A percentile compares a stretch with the other conserved stretches of the same genome.
Conservation (phyloP, 768 basidiomycete genomes). For the Tylopilus plumbeoviolaceoides region DNA sequence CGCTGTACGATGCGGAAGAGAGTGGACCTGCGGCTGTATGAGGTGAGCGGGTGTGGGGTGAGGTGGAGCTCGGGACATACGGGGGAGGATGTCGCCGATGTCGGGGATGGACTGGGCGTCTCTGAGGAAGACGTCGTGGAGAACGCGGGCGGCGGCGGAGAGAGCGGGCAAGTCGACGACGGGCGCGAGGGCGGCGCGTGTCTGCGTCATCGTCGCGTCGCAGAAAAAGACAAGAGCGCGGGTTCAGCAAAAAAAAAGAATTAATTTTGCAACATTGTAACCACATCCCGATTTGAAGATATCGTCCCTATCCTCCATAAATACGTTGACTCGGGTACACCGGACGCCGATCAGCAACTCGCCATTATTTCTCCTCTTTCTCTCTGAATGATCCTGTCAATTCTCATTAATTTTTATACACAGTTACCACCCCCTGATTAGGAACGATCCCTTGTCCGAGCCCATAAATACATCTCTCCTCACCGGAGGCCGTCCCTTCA, state of each 20-base stretch:
- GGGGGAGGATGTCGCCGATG: conserved; percentile 62
- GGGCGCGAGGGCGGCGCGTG: conserved; percentile 13
- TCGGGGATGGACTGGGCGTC: conserved; percentile 76
- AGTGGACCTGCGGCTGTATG: conserved; percentile 54
- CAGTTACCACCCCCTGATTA: too few relatives aligned
- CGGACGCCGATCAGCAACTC: too few relatives aligned
- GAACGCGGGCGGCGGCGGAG: conserved; percentile 59
- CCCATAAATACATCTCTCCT: too few relatives aligned
- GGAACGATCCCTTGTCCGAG: too few relatives aligned
- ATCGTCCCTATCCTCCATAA: too few relatives aligned
- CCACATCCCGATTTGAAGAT: not conserved
- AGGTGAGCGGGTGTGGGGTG: conserved; percentile 5
- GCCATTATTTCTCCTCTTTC: too few relatives aligned
- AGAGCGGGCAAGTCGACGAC: conserved; percentile 58
- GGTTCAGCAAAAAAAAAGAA: too few relatives aligned
- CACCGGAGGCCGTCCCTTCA: too few relatives aligned
- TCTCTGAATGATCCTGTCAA: too few relatives aligned
- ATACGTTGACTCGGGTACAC: too few relatives aligned
- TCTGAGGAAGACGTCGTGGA: conserved; percentile 67
- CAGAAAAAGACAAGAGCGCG: not conserved
- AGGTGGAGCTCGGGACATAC: conserved; percentile 30
- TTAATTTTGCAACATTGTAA: too few relatives aligned
- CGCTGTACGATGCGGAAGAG: conserved; percentile 73
- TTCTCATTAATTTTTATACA: too few relatives aligned
- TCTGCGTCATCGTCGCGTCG: conserved; percentile 14